These are phyloP conservation scores for Penicillium sclerotigenum DNA, from an alignment of 2,329 filamentous ascomycete species.

Conservation along the genomic window DNA sequence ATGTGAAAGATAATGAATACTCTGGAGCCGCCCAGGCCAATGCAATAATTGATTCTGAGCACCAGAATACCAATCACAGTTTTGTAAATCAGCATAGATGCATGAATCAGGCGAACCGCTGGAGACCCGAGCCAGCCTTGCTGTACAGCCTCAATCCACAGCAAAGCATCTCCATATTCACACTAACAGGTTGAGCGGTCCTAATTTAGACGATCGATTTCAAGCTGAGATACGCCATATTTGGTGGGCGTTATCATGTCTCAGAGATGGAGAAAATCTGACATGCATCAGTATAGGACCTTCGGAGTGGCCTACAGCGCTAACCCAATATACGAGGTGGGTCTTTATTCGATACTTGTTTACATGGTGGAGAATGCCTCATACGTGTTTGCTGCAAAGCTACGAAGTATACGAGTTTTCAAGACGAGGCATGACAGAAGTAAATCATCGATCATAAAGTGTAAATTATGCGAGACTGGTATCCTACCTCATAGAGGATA, in stretches of 20 bases:
- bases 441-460: not conserved
- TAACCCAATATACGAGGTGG: not conserved
- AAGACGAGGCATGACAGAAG: not conserved
- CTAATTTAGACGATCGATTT: not conserved
- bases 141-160: slow-evolving; percentile 8
- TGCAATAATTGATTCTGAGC: not conserved
- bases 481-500: not conserved
- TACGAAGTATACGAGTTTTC: not conserved
- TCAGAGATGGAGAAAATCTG: not conserved
- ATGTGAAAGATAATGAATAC: slow-evolving; percentile 5
- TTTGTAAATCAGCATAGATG: not conserved
- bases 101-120: not conserved
- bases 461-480: not conserved
- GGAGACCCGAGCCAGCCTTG: slow-evolving; percentile 3
- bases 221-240: not conserved
- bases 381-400: not conserved
- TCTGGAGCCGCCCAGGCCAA: not conserved
- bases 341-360: not conserved
- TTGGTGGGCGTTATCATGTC: not conserved
- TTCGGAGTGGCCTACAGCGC: not conserved
- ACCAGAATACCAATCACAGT: not conserved
- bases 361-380: not conserved
- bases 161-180: not conserved
- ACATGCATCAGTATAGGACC: slow-evolving; percentile 2
- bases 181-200: not conserved